Conservation (phyloP, 1,284 basidiomycete genomes). For the Puccinia sorghi region DNA sequence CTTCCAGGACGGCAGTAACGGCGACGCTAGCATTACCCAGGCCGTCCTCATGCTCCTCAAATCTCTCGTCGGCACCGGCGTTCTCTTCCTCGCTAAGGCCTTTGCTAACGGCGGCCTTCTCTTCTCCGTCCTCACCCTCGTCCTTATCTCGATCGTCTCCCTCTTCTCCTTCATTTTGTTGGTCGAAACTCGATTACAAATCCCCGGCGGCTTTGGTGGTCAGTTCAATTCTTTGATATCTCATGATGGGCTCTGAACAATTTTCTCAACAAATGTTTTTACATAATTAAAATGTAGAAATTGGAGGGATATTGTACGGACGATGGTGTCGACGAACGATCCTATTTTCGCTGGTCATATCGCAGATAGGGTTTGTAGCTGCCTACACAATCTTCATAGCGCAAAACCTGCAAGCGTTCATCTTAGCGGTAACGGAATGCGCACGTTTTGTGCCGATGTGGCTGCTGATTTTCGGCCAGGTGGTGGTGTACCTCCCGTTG, state of each 20-base stretch:
- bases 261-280: too few species aligned
- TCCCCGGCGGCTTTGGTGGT: slow-evolving; percentile 92
- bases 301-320: slow-evolving; percentile 89
- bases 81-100: slow-evolving; percentile 93
- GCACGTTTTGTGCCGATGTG: slow-evolving; percentile 69
- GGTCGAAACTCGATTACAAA: slow-evolving; percentile 81
- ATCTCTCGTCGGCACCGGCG: slow-evolving; percentile 93
- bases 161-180: slow-evolving; percentile 92
- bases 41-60: slow-evolving; percentile 90
- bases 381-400: slow-evolving; percentile 79
- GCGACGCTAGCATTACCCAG: slow-evolving; percentile 82
- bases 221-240: slow-evolving; percentile 54
- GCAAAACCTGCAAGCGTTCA: slow-evolving; percentile 80
- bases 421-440: slow-evolving; percentile 81
- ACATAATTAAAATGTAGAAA: slow-evolving; percentile 70
- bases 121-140: slow-evolving; percentile 79
- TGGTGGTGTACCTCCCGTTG: slow-evolving; percentile 81
- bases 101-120: slow-evolving; percentile 94
- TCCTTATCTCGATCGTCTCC: slow-evolving; percentile 81
- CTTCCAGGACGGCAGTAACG: slow-evolving; percentile 56
- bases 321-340: slow-evolving; percentile 89
- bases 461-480: slow-evolving; percentile 79
- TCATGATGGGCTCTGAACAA: too few species aligned
- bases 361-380: slow-evolving; percentile 70
- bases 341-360: slow-evolving; percentile 80